Evolutionary conservation across 1,284 basidiomycete species (phyloP), one percentile per base, ranked within the genome.

Genomic region (Wallemia mellicola): DNA sequence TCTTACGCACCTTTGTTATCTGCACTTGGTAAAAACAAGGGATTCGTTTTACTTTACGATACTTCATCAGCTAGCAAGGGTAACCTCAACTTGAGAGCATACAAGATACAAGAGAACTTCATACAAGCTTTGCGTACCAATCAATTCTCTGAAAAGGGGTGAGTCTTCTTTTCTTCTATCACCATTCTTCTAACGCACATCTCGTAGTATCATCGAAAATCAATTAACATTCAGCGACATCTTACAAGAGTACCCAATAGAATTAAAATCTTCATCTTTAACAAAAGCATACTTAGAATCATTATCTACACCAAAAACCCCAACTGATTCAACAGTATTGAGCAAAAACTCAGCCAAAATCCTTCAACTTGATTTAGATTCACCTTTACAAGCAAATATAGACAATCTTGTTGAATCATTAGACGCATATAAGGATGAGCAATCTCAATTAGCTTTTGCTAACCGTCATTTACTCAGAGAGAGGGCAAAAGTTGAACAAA

Each of bases 381-480:
- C 62, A 69, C 81, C 66, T 73, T 69, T 73, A 61, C 68, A 71
- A 15, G 63, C 66, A 24, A 67, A 71, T 69, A 72, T 92, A 63
- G 82, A 85, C 71, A 79, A 82, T 68, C 80, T 91, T 56, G 79
- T 86, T 63, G 84, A 91, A 66, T 79, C 81, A 0, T 75, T 94
- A 63, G 86, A 91, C 69, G 78, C 75, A 61, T 86, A 88, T 74
- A 80, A 81, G 64, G 85, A 84, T 61, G 89, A 94, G 71, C 83
- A 88, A 67, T 84, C 87, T 63, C 95, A 95, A 70, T 78, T 95
- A 61, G 88, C 85, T 58, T 98, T 91, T 75, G 76, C 91, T 67
- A 76, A 78, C 57, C 81, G 92, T 61, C 89, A 95, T 70, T 88
- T 95, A 66, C 83, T 81, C 25, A 79, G 92, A 57, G 92, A 96